These are phyloP conservation scores for Botrytis deweyae DNA, from an alignment of 2,329 filamentous ascomycete species.

Conservation along the genomic window DNA sequence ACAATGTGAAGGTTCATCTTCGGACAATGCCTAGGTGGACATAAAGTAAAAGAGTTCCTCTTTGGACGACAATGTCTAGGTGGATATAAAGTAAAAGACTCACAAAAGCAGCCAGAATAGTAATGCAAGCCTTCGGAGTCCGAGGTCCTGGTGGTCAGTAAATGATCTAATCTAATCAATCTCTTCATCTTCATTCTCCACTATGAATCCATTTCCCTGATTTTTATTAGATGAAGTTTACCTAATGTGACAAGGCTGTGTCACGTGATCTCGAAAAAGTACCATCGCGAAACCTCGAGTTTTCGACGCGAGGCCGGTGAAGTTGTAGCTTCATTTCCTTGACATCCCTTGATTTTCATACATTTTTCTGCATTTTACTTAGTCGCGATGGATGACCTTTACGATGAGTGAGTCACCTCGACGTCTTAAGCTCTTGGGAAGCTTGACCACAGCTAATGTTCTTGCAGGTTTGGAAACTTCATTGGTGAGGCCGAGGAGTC, in stretches of 20 bases:
- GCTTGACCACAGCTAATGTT: conserved; percentile 27
- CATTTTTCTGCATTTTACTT: conserved; percentile 8
- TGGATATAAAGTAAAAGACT: background rate
- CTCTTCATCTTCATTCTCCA: background rate
- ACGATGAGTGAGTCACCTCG: conserved; percentile 72
- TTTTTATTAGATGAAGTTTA: background rate
- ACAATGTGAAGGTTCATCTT: background rate
- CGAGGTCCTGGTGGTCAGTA: background rate
- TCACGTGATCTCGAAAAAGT: conserved; percentile 31
- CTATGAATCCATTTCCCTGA: background rate
- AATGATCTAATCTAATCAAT: conserved; percentile 17
- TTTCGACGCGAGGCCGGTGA: conserved; percentile 26
- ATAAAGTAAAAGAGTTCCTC: too few relatives aligned
- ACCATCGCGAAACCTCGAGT: conserved; percentile 32
- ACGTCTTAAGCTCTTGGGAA: conserved; percentile 11
- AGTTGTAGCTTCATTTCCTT: conserved; percentile 4
- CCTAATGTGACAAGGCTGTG: conserved; percentile 22
- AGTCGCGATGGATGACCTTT: conserved; percentile 83
- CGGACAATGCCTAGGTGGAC: background rate
- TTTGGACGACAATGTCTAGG: too few relatives aligned
- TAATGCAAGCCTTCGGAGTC: background rate
- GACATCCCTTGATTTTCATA: conserved; percentile 16
- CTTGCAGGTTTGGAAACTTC: conserved; percentile 87
- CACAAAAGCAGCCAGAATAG: background rate
- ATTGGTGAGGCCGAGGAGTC: conserved; percentile 91